Evolutionary conservation across 192 early-diverging fungal genomes (phyloP).

Genomic region (Chytriomyces confervae): DNA sequence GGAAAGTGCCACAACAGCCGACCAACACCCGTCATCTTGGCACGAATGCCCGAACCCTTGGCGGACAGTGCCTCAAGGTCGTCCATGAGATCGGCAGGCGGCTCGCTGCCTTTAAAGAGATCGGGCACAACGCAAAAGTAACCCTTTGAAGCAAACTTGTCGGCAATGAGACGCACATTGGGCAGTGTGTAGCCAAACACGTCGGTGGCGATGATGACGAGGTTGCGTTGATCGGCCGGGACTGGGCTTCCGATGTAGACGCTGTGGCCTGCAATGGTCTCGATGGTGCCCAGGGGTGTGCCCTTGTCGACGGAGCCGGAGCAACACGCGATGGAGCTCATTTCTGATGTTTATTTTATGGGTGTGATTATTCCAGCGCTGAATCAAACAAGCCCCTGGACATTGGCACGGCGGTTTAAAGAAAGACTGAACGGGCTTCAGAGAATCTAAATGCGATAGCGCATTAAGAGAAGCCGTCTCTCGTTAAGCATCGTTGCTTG

Average conservation of each 20-base stretch:
- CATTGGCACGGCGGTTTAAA: too few species aligned
- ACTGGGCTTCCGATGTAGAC: slow-evolving; percentile 30
- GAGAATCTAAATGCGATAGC: too few species aligned
- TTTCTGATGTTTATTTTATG: background rate
- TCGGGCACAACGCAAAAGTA: slow-evolving; percentile 35
- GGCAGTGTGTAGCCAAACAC: slow-evolving; percentile 44
- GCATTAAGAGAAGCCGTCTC: too few species aligned
- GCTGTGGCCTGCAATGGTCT: slow-evolving; percentile 31
- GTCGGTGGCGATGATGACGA: slow-evolving; percentile 39
- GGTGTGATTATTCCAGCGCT: background rate
- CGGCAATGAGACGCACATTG: slow-evolving; percentile 43
- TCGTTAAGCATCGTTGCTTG: too few species aligned
- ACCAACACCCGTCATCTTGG: slow-evolving; percentile 10
- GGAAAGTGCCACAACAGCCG: slow-evolving; percentile 18
- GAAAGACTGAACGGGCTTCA: too few species aligned
- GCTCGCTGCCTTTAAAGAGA: slow-evolving; percentile 30
- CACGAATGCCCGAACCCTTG: background rate
- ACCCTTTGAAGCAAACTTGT: slow-evolving; percentile 34
- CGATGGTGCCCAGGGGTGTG: slow-evolving; percentile 5
- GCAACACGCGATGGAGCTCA: slow-evolving; percentile 13
- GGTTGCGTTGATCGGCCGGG: too few species aligned
- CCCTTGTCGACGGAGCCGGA: slow-evolving; percentile 23
- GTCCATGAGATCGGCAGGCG: slow-evolving; percentile 12
- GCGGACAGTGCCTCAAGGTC: background rate
- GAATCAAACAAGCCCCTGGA: too few species aligned